These are phyloP conservation scores for Tubosaeta sp. DNA, from an alignment of 768 basidiomycete species.

Conservation along the genomic window DNA sequence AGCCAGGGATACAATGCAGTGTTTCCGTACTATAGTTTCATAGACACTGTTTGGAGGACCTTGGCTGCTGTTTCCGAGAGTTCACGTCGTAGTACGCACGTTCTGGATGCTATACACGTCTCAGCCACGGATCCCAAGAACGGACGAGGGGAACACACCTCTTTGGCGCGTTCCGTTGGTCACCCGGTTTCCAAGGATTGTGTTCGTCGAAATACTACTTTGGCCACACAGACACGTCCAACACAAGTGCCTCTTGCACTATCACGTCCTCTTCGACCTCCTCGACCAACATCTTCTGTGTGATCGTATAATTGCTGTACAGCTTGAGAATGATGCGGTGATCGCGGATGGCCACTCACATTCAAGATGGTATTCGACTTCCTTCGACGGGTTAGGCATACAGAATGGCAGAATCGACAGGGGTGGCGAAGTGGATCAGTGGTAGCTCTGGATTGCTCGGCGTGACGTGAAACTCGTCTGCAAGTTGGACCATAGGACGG, in stretches of 20 bases:
- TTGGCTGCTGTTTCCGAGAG: no score
- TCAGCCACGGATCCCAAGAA: no score
- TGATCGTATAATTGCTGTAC: background rate
- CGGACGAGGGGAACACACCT: no score
- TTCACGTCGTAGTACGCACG: no score
- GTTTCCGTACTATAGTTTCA: no score
- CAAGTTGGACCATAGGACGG: no score
- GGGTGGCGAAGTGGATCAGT: background rate
- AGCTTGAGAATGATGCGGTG: background rate
- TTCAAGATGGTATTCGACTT: background rate
- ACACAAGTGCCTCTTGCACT: background rate
- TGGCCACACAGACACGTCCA: background rate
- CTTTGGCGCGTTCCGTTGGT: no score
- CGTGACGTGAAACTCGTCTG: background rate
- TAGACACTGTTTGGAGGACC: no score
- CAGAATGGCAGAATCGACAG: background rate
- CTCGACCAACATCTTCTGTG: background rate
- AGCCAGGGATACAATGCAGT: no score
- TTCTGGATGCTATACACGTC: no score
- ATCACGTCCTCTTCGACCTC: background rate
- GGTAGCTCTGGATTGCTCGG: background rate
- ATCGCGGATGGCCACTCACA: background rate
- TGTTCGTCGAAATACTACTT: no score
- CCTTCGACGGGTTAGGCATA: background rate
- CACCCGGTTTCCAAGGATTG: no score